These are phyloP conservation scores for Aspergillus olivimuriae DNA, from an alignment of 495 filamentous ascomycete genomes.

Conservation along the genomic window DNA sequence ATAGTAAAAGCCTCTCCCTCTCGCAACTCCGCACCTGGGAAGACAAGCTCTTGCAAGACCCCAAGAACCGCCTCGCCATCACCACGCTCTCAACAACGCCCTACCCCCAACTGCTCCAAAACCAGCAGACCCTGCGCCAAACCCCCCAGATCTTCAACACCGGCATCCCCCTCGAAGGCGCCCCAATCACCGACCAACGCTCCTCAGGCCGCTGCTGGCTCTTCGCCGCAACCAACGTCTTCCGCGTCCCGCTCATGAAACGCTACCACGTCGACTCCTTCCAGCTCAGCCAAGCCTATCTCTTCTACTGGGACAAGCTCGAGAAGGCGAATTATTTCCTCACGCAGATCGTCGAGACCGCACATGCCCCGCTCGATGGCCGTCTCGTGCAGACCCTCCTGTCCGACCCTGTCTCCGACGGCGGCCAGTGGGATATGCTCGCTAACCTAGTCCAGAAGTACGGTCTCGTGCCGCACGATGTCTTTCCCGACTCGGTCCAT, in stretches of 20 bases:
- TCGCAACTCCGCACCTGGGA: neutral
- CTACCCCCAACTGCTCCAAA: constrained; percentile 45
- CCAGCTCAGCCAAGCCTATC: constrained; percentile 77
- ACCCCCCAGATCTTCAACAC: constrained; percentile 76
- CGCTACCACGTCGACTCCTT: constrained; percentile 70
- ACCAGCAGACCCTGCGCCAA: constrained; percentile 43
- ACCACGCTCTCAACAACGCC: constrained; percentile 56
- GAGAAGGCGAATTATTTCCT: constrained; percentile 89
- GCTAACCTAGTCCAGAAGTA: constrained; percentile 82
- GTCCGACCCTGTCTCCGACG: constrained; percentile 63
- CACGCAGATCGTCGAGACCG: constrained; percentile 71
- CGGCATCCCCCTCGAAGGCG: constrained; percentile 74
- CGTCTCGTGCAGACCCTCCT: constrained; percentile 64
- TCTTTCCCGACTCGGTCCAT: constrained; percentile 77
- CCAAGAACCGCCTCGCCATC: constrained; percentile 59
- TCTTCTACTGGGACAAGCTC: constrained; percentile 95
- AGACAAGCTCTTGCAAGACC: neutral
- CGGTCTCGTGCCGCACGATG: constrained; percentile 67
- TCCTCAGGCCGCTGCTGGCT: constrained; percentile 81
- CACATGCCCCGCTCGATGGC: constrained; percentile 56
- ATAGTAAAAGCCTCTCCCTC: too few species aligned
- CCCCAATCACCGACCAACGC: constrained; percentile 78
- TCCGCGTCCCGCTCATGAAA: constrained; percentile 77
- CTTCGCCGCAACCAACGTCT: constrained; percentile 81
- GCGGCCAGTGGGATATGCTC: constrained; percentile 92